Evolutionary conservation across 306 rosid species (phyloP).

Genomic region (Luffa aegyptiaca): DNA sequence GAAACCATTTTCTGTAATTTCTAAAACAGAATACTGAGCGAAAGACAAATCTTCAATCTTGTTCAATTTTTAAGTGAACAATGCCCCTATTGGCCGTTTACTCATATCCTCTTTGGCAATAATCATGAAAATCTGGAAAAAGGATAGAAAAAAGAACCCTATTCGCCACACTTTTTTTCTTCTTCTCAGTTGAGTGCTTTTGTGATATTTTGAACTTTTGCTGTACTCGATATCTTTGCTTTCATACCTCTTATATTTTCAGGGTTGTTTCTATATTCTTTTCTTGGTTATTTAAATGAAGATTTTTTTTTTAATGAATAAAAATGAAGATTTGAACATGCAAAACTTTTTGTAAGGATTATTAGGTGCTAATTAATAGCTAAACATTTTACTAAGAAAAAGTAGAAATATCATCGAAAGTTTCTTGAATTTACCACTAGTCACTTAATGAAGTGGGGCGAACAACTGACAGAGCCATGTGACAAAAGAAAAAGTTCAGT

Average conservation of each 20-base stretch:
- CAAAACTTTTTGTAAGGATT: background rate
- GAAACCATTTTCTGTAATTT: background rate
- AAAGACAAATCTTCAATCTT: background rate
- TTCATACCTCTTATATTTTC: background rate
- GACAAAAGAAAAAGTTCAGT: background rate
- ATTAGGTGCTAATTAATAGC: background rate
- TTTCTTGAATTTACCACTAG: background rate
- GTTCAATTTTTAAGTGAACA: background rate
- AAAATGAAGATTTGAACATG: background rate
- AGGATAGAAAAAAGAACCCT: background rate
- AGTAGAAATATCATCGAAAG: background rate
- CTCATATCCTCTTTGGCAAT: background rate
- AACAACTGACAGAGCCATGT: constrained; percentile 13
- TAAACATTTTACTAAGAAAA: background rate
- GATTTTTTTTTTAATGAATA: background rate
- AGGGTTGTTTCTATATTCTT: background rate
- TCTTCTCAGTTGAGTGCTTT: background rate
- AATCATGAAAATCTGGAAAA: background rate
- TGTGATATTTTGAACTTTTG: background rate
- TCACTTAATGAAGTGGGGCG: background rate
- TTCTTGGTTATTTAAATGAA: background rate
- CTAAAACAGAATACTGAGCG: background rate
- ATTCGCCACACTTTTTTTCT: background rate
- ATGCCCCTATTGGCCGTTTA: background rate
- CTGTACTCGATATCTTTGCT: background rate